Evolutionary conservation across 768 basidiomycete species (phyloP), one percentile per base, ranked within the genome.

Genomic region (Pholiota microspora): DNA sequence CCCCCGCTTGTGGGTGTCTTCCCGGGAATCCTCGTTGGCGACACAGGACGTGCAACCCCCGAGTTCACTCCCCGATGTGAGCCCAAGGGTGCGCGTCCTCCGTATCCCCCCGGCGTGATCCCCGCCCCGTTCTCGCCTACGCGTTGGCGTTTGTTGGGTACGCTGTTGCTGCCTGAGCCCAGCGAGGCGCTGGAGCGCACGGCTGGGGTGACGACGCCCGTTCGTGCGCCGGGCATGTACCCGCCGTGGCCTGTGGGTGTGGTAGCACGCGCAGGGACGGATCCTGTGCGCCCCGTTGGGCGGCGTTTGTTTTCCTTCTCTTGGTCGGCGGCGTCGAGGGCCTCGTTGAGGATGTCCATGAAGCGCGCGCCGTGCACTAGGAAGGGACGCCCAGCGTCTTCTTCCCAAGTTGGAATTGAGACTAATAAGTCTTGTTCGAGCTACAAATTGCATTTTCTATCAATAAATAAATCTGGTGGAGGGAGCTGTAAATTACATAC

Each of bases 361-460:
- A 98, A 86, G 60, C 88, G 83, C 59, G 87, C 80, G 7, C 94
- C 95, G 54, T 92, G 82, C 2, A 97, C 89, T 49, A 91, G 77
- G 79, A 98, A 98, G 1, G 84, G 77, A 13, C 83, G 78, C 0
- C 82, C 81, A 24, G 85, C 75, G 58, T 83, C 79, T 42, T 85
- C 77, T 70, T 99, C 97, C 96, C 96, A 99, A 15, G 77, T 71
- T 2, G 94, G 91, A 51, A 98, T 84, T 0, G 83, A 77, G 0
- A 74, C 68, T 4, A 96, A 72, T 2, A 99, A 78, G 57, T 98
- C 94, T 66, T 87, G 85, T 71, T 98, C 94, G 55, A 98, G 80
- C 95, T 98, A 59, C 21, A 51, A 55, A 24, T 25, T 48, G 12
- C n/a, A n/a, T n/a, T n/a, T n/a, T n/a, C n/a, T n/a, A 32, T 35